A percentile compares a stretch with the other conserved stretches of the same genome.
These are phyloP conservation scores for Candida xiaguanensis DNA, from an alignment of 805 yeast genomes.

Conservation along the genomic window DNA sequence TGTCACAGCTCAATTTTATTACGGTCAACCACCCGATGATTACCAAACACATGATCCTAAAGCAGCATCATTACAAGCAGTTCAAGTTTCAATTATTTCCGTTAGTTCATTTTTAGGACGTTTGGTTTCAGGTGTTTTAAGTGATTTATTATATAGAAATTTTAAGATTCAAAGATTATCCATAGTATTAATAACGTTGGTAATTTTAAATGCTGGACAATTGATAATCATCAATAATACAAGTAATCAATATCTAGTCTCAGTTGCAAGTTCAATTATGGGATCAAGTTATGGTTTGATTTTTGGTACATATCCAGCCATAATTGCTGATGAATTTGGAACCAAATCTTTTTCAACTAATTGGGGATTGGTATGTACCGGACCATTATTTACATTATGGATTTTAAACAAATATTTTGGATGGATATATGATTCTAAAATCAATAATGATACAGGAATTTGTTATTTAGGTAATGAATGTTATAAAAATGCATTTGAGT, in stretches of 20 bases:
- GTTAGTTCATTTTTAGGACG: conserved; percentile 65
- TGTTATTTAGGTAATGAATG: conserved; percentile 37
- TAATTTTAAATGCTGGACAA: conserved; percentile 35
- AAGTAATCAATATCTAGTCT: conserved; percentile 31
- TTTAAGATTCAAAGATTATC: conserved; percentile 59
- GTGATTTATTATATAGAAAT: conserved; percentile 55
- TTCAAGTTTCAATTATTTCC: conserved; percentile 68
- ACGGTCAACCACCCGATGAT: conserved; percentile 14
- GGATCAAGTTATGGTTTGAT: conserved; percentile 69
- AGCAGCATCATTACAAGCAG: conserved; percentile 53
- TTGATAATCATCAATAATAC: conserved; percentile 28
- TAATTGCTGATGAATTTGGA: conserved; percentile 71
- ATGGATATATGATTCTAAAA: conserved; percentile 44
- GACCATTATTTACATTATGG: conserved; percentile 57
- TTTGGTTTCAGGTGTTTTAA: conserved; percentile 58
- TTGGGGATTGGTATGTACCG: conserved; percentile 75
- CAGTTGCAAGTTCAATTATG: conserved; percentile 49
- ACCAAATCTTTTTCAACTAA: conserved; percentile 64
- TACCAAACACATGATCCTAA: conserved; percentile 8
- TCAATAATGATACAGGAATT: conserved; percentile 36
- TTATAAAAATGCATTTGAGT: conserved; percentile 33
- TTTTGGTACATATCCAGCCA: conserved; percentile 74
- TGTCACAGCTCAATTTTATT: conserved; percentile 43
- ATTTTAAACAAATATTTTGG: conserved; percentile 56
- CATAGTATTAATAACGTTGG: conserved; percentile 49